Evolutionary conservation across 2,329 filamentous ascomycete species (phyloP).

Genomic region (Aaosphaeria arxii): DNA sequence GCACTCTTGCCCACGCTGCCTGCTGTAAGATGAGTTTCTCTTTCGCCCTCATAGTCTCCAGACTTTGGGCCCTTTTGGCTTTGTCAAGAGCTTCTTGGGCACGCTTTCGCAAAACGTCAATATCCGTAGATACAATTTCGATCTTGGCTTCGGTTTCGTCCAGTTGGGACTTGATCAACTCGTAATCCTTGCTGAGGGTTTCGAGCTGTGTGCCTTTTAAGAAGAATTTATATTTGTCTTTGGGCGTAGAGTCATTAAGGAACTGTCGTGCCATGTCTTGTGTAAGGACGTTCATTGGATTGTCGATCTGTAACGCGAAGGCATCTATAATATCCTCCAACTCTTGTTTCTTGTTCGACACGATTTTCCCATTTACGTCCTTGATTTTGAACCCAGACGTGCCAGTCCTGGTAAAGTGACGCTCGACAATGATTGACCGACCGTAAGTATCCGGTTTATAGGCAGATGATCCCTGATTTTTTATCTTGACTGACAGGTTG

Average conservation of each 20-base stretch:
- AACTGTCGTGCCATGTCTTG: slow-evolving; percentile 96
- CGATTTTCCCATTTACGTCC: slow-evolving; percentile 62
- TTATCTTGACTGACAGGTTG: slow-evolving; percentile 78
- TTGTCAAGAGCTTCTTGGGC: slow-evolving; percentile 62
- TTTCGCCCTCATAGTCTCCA: slow-evolving; percentile 62
- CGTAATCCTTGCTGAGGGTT: slow-evolving; percentile 87
- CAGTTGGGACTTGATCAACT: slow-evolving; percentile 73
- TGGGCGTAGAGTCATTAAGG: slow-evolving; percentile 75
- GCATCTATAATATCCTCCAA: slow-evolving; percentile 92
- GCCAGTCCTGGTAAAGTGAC: slow-evolving; percentile 75
- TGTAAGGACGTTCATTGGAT: slow-evolving; percentile 91
- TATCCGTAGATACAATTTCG: slow-evolving; percentile 58
- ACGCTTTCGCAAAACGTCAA: slow-evolving; percentile 58
- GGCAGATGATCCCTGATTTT: slow-evolving; percentile 82
- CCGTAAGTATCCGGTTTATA: slow-evolving; percentile 83
- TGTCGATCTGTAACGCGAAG: slow-evolving; percentile 91
- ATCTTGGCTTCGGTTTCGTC: slow-evolving; percentile 69
- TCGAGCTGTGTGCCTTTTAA: slow-evolving; percentile 92
- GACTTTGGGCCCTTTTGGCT: slow-evolving; percentile 63
- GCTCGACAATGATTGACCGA: slow-evolving; percentile 82
- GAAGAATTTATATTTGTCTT: slow-evolving; percentile 95
- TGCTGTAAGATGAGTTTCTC: slow-evolving; percentile 61
- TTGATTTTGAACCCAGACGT: slow-evolving; percentile 85
- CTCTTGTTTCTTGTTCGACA: slow-evolving; percentile 82
- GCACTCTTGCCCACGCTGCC: slow-evolving; percentile 84